phyloP scores from a whole-genome alignment of 2,329 filamentous ascomycete genomes.

The Talaromyces sp. region DNA sequence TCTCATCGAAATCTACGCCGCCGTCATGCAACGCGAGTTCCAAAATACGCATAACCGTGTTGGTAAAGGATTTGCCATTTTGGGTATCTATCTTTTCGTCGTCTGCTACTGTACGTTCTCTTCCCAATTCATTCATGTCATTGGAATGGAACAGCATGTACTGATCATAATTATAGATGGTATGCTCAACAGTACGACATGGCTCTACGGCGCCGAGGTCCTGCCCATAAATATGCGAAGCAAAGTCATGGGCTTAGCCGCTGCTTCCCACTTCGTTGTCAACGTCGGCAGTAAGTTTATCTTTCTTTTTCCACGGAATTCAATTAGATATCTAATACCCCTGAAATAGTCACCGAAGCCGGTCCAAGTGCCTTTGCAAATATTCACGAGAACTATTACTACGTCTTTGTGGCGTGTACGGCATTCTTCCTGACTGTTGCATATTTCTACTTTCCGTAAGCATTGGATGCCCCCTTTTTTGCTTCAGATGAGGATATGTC shows the following conservation, averaged over 20 bases:
- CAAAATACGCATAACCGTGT: slow-evolving; percentile 55
- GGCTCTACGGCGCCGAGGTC: slow-evolving; percentile 58
- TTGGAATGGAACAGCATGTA: background rate
- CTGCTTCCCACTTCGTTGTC: slow-evolving; percentile 55
- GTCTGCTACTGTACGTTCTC: slow-evolving; percentile 51
- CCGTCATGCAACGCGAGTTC: slow-evolving; percentile 59
- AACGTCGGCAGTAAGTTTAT: slow-evolving; percentile 48
- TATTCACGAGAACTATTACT: slow-evolving; percentile 61
- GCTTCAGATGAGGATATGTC: background rate
- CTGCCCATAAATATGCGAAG: slow-evolving; percentile 54
- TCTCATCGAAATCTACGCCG: slow-evolving; percentile 59
- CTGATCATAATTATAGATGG: slow-evolving; percentile 35
- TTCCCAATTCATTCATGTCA: no score
- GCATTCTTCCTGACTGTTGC: slow-evolving; percentile 53
- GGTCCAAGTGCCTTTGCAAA: slow-evolving; percentile 58
- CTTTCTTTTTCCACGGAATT: no score
- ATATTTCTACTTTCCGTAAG: slow-evolving; percentile 56
- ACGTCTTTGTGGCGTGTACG: slow-evolving; percentile 57
- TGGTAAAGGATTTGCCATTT: slow-evolving; percentile 60
- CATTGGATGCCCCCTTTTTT: slow-evolving; percentile 24
- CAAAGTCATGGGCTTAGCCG: slow-evolving; percentile 57
- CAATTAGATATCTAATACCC: background rate
- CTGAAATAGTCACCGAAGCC: slow-evolving; percentile 48
- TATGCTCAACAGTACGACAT: slow-evolving; percentile 56
- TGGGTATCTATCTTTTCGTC: slow-evolving; percentile 61